These are phyloP conservation scores for Myotisia sp. DNA, from an alignment of 2,329 filamentous ascomycete genomes.

Conservation along the genomic window DNA sequence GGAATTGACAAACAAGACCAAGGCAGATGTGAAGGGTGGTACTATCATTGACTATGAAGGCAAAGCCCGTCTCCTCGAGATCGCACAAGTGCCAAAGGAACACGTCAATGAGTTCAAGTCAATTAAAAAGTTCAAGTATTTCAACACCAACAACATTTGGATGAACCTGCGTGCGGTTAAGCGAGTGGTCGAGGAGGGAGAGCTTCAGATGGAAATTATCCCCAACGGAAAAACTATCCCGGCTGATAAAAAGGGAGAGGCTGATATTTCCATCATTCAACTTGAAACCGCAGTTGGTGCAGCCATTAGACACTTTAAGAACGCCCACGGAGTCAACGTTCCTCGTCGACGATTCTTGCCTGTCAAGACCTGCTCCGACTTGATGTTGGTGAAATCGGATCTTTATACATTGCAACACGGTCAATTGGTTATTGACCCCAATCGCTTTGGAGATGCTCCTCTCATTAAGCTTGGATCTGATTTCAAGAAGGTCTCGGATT, in stretches of 20 bases:
- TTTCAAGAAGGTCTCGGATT: constrained; percentile 98
- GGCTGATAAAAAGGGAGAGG: constrained; percentile 98
- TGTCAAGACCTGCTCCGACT: constrained; percentile 98
- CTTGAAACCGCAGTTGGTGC: constrained; percentile 97
- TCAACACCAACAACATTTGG: constrained; percentile 99
- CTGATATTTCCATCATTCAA: constrained; percentile 92
- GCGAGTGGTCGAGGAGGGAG: constrained; percentile 95
- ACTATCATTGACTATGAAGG: constrained; percentile 99
- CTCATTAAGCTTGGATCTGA: constrained; percentile 97
- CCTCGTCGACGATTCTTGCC: constrained; percentile 95
- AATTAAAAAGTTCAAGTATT: constrained; percentile 99
- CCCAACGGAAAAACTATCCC: constrained; percentile 98
- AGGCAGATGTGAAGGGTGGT: constrained; percentile 99
- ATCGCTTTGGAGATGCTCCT: constrained; percentile 88
- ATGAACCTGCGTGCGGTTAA: constrained; percentile 96
- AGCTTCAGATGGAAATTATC: constrained; percentile 99
- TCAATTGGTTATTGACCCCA: constrained; percentile 91
- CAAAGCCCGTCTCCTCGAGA: constrained; percentile 89
- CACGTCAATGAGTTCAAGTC: constrained; percentile 99
- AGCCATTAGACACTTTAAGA: constrained; percentile 96
- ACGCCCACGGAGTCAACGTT: constrained; percentile 97
- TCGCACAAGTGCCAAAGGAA: constrained; percentile 98
- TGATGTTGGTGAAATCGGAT: constrained; percentile 99
- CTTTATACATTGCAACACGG: constrained; percentile 98
- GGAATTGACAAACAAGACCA: constrained; percentile 99